Percentiles rank a stretch among this genome's conserved stretches.
Evolutionary conservation across 768 basidiomycete genomes (phyloP).

Genomic region (Thelephora aurantiotincta): DNA sequence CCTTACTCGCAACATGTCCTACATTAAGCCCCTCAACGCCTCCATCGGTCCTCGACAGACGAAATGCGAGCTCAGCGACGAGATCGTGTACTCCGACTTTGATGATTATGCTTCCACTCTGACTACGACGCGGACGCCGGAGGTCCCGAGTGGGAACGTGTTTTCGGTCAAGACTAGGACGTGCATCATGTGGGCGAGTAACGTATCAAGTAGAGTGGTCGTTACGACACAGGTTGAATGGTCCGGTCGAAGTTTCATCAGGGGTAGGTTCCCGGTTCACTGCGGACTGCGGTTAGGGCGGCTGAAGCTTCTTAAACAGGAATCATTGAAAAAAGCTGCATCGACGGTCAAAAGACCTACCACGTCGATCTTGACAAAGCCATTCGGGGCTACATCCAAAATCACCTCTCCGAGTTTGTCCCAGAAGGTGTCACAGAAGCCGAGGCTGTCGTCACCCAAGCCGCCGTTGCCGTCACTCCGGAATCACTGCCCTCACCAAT

Average conservation of each 20-base stretch:
- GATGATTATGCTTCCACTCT: conserved; percentile 72
- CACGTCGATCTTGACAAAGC: conserved; percentile 71
- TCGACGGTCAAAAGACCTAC: conserved; percentile 86
- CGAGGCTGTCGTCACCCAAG: conserved; percentile 33
- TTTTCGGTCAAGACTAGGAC: conserved; percentile 92
- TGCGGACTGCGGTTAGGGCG: background rate
- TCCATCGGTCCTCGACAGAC: conserved; percentile 89
- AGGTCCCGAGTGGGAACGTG: conserved; percentile 87
- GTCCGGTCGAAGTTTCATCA: conserved; percentile 95
- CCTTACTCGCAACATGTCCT: conserved; percentile 82
- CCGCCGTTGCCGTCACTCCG: conserved; percentile 20
- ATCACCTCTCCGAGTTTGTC: conserved; percentile 82
- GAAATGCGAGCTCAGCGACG: conserved; percentile 90
- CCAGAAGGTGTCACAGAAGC: conserved; percentile 55
- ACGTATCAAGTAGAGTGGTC: conserved; percentile 59
- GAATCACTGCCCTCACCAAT: conserved; percentile 8
- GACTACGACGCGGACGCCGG: conserved; percentile 86
- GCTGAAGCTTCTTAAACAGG: conserved; percentile 29
- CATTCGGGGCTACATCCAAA: conserved; percentile 81
- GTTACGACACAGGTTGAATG: conserved; percentile 92
- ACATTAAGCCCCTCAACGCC: conserved; percentile 85
- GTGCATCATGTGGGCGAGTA: conserved; percentile 88
- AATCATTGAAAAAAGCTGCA: conserved; percentile 82
- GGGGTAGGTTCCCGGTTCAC: conserved; percentile 36
- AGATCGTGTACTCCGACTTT: conserved; percentile 65